Conservation (phyloP, 2,329 filamentous ascomycete species). For the Colletotrichum kahawae region DNA sequence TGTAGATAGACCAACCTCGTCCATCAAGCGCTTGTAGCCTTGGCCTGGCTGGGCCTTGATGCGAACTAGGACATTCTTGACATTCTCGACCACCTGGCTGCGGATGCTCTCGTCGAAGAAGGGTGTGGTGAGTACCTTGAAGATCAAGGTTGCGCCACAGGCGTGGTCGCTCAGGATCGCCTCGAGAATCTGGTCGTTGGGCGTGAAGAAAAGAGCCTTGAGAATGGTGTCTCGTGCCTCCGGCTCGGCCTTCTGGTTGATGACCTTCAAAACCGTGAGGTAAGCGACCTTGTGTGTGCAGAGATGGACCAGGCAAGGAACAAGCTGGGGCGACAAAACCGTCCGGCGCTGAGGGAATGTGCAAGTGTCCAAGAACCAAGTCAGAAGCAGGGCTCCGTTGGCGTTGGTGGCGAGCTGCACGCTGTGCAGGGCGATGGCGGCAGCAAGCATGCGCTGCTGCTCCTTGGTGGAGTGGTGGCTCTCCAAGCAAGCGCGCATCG, state of each 20-base stretch:
- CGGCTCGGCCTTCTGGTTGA: constrained; percentile 94
- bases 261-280: constrained; percentile 94
- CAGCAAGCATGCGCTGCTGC: constrained; percentile 93
- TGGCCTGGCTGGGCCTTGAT: constrained; percentile 94
- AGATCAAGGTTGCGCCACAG: constrained; percentile 94
- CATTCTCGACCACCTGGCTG: constrained; percentile 86
- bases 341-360: constrained; percentile 91
- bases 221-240: constrained; percentile 91
- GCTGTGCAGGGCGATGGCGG: constrained; percentile 93
- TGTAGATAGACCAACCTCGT: constrained; percentile 90
- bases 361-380: constrained; percentile 98
- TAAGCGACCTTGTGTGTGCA: constrained; percentile 99
- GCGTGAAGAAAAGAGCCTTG: constrained; percentile 89
- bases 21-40: constrained; percentile 98
- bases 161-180: constrained; percentile 90
- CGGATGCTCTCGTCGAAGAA: constrained; percentile 96
- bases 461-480: constrained; percentile 95
- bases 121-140: constrained; percentile 96
- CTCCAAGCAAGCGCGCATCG: constrained; percentile 95
- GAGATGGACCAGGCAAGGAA: constrained; percentile 90
- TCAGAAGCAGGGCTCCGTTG: constrained; percentile 91
- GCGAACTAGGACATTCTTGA: constrained; percentile 84
- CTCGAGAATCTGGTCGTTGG: constrained; percentile 84
- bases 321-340: constrained; percentile 88
- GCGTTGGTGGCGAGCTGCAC: constrained; percentile 96